Evolutionary conservation across 1,139 yeast species (phyloP).

Genomic region (Kazachstania sp.): DNA sequence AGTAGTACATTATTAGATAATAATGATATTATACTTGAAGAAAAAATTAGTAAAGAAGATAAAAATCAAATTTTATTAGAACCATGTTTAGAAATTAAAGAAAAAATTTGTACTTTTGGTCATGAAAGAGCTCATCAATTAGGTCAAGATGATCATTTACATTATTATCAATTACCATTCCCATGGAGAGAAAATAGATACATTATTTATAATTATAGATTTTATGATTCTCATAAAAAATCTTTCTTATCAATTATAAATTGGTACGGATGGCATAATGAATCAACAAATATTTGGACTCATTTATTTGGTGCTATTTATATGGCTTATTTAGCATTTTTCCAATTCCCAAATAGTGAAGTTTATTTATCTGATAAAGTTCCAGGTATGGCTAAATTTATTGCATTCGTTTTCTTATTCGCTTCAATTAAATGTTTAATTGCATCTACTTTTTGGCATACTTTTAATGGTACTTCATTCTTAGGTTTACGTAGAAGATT

Average conservation of each 20-base stretch:
- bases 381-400: conserved; percentile 36
- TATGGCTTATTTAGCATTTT: conserved; percentile 47
- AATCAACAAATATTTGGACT: conserved; percentile 89
- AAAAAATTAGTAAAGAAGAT: conserved; percentile 3
- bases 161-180: conserved; percentile 80
- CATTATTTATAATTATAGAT: conserved; percentile 77
- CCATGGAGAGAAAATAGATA: conserved; percentile 92
- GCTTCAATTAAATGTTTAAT: conserved; percentile 72
- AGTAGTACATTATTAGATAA: not conserved
- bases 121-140: conserved; percentile 49
- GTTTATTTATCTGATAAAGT: conserved; percentile 33
- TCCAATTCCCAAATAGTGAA: conserved; percentile 52
- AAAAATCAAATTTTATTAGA: not conserved
- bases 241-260: conserved; percentile 36
- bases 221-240: conserved; percentile 54
- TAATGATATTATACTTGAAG: not conserved
- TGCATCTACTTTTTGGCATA: conserved; percentile 85
- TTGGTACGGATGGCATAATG: conserved; percentile 61
- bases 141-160: conserved; percentile 54
- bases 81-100: conserved; percentile 2
- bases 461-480: conserved; percentile 72
- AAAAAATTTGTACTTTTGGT: conserved; percentile 40
- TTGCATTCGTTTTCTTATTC: conserved; percentile 54
- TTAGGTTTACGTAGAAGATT: conserved; percentile 57
- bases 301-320: conserved; percentile 64